These are phyloP conservation scores for Agaricales sp. DNA, from an alignment of 1,284 basidiomycete genomes.

Conservation along the genomic window DNA sequence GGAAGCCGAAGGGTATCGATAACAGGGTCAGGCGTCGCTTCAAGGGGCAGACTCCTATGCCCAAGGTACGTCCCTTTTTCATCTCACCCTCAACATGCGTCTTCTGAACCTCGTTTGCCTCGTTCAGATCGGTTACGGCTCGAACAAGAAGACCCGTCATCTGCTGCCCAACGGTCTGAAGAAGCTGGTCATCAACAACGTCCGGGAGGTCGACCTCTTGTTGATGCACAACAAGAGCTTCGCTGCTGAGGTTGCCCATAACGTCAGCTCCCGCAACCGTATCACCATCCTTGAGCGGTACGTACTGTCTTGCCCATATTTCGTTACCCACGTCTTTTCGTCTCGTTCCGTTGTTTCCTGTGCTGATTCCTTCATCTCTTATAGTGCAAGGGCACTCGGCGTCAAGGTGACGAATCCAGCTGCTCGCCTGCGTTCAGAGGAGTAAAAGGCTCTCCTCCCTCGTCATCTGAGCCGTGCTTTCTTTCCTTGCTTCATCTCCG, in stretches of 20 bases:
- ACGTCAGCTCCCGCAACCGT: conserved; percentile 95
- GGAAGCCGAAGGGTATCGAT: conserved; percentile 97
- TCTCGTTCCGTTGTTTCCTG: conserved; percentile 6
- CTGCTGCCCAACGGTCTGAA: conserved; percentile 90
- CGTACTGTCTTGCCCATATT: conserved; percentile 13
- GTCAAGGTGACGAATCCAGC: conserved; percentile 94
- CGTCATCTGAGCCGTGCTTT: conserved; percentile 9
- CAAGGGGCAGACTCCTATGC: conserved; percentile 94
- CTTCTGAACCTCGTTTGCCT: conserved; percentile 6
- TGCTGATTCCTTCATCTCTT: neutral
- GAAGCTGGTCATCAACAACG: conserved; percentile 90
- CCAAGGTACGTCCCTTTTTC: conserved; percentile 54
- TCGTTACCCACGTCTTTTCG: neutral
- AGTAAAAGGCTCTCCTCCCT: conserved; percentile 42
- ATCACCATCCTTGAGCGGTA: conserved; percentile 85
- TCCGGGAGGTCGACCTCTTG: conserved; percentile 85
- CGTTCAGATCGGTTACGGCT: conserved; percentile 70
- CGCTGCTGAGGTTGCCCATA: conserved; percentile 96
- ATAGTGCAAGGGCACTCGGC: conserved; percentile 80
- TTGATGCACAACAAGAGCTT: conserved; percentile 98
- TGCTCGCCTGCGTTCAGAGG: conserved; percentile 95
- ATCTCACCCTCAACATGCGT: conserved; percentile 1
- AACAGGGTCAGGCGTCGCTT: conserved; percentile 93
- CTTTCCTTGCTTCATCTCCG: conserved; percentile 16
- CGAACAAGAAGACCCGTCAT: conserved; percentile 90